Percentiles rank a stretch among this genome's conserved stretches.
Evolutionary conservation across 345 rosid species (phyloP).

Genomic region (Linum lewisii): DNA sequence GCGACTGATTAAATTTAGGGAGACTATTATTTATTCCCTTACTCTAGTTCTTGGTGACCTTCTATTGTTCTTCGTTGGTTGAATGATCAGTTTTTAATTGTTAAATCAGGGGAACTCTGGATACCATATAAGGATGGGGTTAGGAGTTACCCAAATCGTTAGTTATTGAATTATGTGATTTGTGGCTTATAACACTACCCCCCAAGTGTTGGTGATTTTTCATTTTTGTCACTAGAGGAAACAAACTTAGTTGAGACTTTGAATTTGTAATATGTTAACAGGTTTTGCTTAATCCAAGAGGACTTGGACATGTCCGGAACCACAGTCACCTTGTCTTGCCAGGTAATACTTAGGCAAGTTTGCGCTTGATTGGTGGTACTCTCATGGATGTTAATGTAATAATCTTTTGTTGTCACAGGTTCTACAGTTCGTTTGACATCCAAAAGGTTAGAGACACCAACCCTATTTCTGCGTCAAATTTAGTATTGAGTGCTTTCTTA

Average conservation of each 20-base stretch:
- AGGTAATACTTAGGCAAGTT: conserved; percentile 22
- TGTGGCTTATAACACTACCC: background rate
- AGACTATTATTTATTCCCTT: background rate
- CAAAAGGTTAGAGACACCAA: conserved; percentile 26
- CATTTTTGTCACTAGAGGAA: no score
- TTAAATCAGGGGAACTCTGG: background rate
- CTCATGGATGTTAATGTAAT: background rate
- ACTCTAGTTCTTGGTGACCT: background rate
- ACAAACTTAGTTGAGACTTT: background rate
- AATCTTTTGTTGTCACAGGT: conserved; percentile 28
- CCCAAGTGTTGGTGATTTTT: background rate
- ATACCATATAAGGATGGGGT: background rate
- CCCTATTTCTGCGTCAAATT: background rate
- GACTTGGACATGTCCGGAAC: conserved; percentile 29
- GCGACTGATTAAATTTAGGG: no score
- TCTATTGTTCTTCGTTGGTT: background rate
- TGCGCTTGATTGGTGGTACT: background rate
- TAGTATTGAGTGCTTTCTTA: conserved; percentile 1
- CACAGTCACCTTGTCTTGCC: conserved; percentile 36
- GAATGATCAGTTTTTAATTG: background rate
- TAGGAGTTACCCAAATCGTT: background rate
- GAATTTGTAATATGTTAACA: conserved; percentile 18
- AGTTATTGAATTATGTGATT: background rate
- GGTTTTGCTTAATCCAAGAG: conserved; percentile 35
- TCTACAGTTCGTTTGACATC: conserved; percentile 26